Base-by-base conservation (phyloP, 352 stramenopile genomes). In the Blastocystis sp. region DNA sequence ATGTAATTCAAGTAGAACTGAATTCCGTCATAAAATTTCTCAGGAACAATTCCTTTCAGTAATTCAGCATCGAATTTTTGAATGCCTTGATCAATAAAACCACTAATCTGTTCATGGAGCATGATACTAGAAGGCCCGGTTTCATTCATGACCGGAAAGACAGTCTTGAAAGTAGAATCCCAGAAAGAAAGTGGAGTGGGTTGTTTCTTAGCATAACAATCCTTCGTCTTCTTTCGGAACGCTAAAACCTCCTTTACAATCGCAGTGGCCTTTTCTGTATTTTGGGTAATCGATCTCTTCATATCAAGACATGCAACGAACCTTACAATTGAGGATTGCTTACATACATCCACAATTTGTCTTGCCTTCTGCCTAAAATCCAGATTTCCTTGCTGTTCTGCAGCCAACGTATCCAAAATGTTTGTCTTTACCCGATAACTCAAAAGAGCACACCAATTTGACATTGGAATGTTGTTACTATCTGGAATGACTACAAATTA, bases 1-100 rank as follows among this genome's bases (percentile, higher is more conserved):
- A 83, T 67, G 51, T 83, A 83, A 56, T 83, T 83, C 9, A 83
- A 12, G 51, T 83, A 83, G 29, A 83, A 83, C 49, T 83, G 42
- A 5, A 83, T 83, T 16, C 71, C 71, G 9, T 51, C 24, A n/a
- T 51, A 51, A 21, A 83, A 29, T 14, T 32, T 83, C 4, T 83
- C 71, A 12, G 71, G 71, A 46, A 83, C 43, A 21, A 16, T 57
- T 11, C 71, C 71, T 24, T 24, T 42, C 12, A 54, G 19, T 32
- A 83, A 42, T 6, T 83, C 71, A 19, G 35, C 46, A 11, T 27
- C 42, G 49, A 65, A 83, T 35, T 65, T 83, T 29, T n/a, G 7
- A 27, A 32, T 67, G 4, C 71, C 32, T 56, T 83, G 71, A 29
- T 35, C 71, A 27, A 83, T 83, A 39, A 52, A 83, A 3, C 6